These are phyloP conservation scores for Aspergillus neoniger DNA, from an alignment of 2,329 filamentous ascomycete species.

Conservation along the genomic window DNA sequence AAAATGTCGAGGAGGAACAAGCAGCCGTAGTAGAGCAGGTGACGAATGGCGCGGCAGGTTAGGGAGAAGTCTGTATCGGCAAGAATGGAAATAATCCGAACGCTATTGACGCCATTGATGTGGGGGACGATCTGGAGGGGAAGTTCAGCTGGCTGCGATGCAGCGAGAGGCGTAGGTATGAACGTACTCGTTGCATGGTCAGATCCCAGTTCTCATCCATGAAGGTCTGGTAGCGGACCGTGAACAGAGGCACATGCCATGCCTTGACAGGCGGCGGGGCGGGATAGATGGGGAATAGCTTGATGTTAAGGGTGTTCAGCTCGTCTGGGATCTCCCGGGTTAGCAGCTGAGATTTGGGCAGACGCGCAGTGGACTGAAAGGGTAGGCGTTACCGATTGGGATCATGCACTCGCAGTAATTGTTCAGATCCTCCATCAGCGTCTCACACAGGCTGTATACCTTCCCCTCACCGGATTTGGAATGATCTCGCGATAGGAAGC, in stretches of 20 bases:
- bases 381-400: constrained; percentile 68
- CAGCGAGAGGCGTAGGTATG: not conserved
- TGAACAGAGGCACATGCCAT: constrained; percentile 86
- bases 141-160: not conserved
- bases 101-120: constrained; percentile 88
- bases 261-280: constrained; percentile 75
- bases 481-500: constrained; percentile 63
- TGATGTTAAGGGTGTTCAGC: constrained; percentile 93
- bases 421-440: constrained; percentile 87
- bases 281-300: constrained; percentile 82
- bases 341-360: constrained; percentile 9
- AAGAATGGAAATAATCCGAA: constrained; percentile 79
- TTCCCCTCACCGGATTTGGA: constrained; percentile 51
- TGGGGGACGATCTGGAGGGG: constrained; percentile 67
- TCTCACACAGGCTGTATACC: constrained; percentile 74
- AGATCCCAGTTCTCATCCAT: constrained; percentile 59
- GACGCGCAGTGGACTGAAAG: constrained; percentile 31
- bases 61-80: constrained; percentile 86
- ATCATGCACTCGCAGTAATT: constrained; percentile 99
- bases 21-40: constrained; percentile 91
- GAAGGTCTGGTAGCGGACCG: constrained; percentile 56
- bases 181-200: constrained; percentile 51
- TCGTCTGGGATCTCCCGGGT: constrained; percentile 62
- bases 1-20: constrained; percentile 91
- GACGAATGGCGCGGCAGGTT: constrained; percentile 80